Base-by-base conservation (phyloP, 805 yeast species). In the Metschnikowia orientalis region DNA sequence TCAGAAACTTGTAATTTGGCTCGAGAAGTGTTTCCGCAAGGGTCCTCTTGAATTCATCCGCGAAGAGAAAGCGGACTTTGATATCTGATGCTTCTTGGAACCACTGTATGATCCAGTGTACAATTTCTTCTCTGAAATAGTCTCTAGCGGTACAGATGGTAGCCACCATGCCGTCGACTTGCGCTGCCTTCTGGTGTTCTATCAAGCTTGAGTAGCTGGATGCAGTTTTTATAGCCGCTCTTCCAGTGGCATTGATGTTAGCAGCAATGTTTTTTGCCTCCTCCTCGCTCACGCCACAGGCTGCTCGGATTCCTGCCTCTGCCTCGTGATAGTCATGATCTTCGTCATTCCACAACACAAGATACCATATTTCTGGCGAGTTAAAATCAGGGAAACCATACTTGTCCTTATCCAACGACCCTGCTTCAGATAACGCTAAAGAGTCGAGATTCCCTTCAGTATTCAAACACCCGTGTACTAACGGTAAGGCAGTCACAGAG, bases 261-360 rank as follows among this genome's bases (percentile, higher is more conserved):
- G 58, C 50, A 0, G 84, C 71, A 4, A 63, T 38, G 12, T 35
- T 43, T 28, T 57, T 45, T 1, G 75, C 71, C 13, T 42, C 44
- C 2, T 28, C 37, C 4, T 45, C 49, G 10, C 45, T 36, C 8
- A 42, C 48, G 0, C 55, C 60, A 1, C 59, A 48, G 1, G 67
- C 67, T 2, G 53, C 51, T 4, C 44, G 44, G 22, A 79, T 64
- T 3, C 77, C 75, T 8, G 56, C 53, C 11, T 61, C 63, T 2
- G 84, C 84, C 37, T 75, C 73, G 2, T 67, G 61, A 43, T 69
- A 73, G 45, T 75, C 73, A 48, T 84, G 92, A 43, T 65, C 68
- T 47, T 84, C 92, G 50, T 84, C 94, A 53, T 84, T 84, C 82
- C 89, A 84, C n/a, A 81, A 61, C 14, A 79, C 50, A 19, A 82